phyloP scores from a whole-genome alignment of 306 rosid genomes.

The Prunus mume region DNA sequence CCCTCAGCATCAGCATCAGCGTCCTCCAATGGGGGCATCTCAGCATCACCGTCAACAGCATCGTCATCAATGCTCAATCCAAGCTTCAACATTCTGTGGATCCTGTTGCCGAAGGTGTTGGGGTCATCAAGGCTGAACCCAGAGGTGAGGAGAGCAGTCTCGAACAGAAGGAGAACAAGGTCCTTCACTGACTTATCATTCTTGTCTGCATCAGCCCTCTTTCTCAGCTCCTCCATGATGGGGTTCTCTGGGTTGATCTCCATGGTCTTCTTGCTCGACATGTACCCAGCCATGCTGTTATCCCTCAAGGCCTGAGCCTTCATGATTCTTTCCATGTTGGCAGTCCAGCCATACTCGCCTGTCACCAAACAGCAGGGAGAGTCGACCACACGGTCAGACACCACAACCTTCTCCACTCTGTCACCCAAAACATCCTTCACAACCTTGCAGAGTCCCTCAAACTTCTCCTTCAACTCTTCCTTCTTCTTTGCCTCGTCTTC shows the following conservation, averaged over 20 bases:
- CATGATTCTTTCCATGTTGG: constrained; percentile 97
- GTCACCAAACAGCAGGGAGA: constrained; percentile 96
- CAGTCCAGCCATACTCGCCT: constrained; percentile 95
- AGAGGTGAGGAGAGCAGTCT: constrained; percentile 86
- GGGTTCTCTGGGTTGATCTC: constrained; percentile 93
- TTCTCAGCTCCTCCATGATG: constrained; percentile 93
- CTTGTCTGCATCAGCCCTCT: constrained; percentile 80
- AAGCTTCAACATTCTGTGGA: constrained; percentile 92
- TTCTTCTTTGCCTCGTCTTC: constrained; percentile 72
- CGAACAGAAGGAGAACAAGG: constrained; percentile 80
- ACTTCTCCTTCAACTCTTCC: constrained; percentile 70
- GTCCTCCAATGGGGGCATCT: constrained; percentile 88
- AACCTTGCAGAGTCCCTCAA: constrained; percentile 82
- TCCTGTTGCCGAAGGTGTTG: constrained; percentile 93
- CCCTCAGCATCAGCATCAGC: constrained; percentile 82
- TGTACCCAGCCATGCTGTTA: constrained; percentile 90
- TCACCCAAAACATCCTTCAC: constrained; percentile 93
- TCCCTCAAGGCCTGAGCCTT: constrained; percentile 94
- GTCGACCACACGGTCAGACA: constrained; percentile 86
- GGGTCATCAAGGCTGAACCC: constrained; percentile 98
- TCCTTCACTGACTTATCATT: constrained; percentile 95
- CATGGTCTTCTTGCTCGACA: constrained; percentile 97
- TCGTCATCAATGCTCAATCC: constrained; percentile 96
- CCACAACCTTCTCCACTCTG: constrained; percentile 84
- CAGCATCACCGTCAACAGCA: constrained; percentile 57